Percentiles rank a stretch among this genome's conserved stretches.
Conservation (phyloP, 805 yeast species). For the Sugiyamaella mastotermitis region DNA sequence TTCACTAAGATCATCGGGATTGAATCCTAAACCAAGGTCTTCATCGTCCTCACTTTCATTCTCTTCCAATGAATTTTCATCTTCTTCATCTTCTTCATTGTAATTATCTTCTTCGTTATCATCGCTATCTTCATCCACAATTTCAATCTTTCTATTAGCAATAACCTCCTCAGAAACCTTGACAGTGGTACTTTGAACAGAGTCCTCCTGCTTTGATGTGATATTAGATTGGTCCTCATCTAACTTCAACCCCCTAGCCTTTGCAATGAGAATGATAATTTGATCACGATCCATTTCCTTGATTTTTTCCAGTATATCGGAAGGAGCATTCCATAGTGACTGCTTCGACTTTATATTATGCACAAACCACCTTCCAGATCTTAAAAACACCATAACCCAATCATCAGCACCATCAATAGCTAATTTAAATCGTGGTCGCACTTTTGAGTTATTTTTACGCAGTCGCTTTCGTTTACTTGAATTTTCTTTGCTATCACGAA, state of each 20-base stretch:
- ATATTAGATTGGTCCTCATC: conserved; percentile 11
- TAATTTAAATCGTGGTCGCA: conserved; percentile 16
- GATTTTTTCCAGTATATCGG: conserved; percentile 25
- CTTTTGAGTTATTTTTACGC: conserved; percentile 4
- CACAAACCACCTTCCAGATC: conserved; percentile 39
- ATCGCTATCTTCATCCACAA: conserved; percentile 7
- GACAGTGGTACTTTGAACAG: conserved; percentile 8
- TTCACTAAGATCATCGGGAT: conserved; percentile 19
- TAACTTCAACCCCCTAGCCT: conserved; percentile 33
- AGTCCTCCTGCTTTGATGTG: conserved; percentile 1
- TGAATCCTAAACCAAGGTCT: conserved; percentile 6
- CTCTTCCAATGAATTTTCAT: conserved; percentile 4
- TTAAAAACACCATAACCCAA: conserved; percentile 41
- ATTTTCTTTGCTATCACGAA: background rate
- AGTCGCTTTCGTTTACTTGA: background rate
- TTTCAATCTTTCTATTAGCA: conserved; percentile 8
- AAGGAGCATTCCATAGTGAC: conserved; percentile 35
- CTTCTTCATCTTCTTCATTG: conserved; percentile 12
- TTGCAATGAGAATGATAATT: conserved; percentile 32
- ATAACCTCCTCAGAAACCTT: no score
- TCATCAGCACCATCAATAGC: conserved; percentile 19
- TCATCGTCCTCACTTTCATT: conserved; percentile 20
- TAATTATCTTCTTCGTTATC: conserved; percentile 13
- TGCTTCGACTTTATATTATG: conserved; percentile 27
- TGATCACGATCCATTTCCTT: conserved; percentile 27